Percentiles rank a stretch among this genome's conserved stretches.
Conservation (phyloP, 805 yeast genomes). For the Candida ficus region DNA sequence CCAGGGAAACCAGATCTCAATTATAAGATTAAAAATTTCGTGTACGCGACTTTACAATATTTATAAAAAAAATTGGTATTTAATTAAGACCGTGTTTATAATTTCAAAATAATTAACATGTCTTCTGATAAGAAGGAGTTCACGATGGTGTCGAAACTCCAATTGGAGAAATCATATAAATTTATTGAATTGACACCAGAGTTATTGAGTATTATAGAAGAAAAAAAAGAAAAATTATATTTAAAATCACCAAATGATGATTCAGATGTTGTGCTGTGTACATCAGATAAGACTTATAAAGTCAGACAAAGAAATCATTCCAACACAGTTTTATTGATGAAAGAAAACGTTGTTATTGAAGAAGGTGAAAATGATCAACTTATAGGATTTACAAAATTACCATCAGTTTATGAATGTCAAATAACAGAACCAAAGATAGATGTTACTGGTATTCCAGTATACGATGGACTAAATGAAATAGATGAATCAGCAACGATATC, state of each 20-base stretch:
- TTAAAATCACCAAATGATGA: slow-evolving; percentile 28
- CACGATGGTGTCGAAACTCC: slow-evolving; percentile 4
- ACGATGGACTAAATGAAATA: slow-evolving; percentile 27
- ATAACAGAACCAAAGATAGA: slow-evolving; percentile 28
- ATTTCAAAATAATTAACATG: neutral
- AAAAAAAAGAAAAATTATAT: slow-evolving; percentile 17
- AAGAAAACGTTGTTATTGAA: slow-evolving; percentile 19
- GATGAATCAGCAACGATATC: slow-evolving; percentile 4
- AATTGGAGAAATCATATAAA: slow-evolving; percentile 34
- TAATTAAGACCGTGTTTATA: neutral
- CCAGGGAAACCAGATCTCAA: too few species aligned
- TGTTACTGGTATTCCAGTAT: slow-evolving; percentile 30
- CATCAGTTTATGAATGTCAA: slow-evolving; percentile 35
- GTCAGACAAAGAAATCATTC: slow-evolving; percentile 82
- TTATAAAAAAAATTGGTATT: too few species aligned
- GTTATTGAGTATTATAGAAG: slow-evolving; percentile 33
- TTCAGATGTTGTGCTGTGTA: slow-evolving; percentile 55
- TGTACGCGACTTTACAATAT: too few species aligned
- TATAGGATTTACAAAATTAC: slow-evolving; percentile 31
- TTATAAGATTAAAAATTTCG: too few species aligned
- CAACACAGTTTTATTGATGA: slow-evolving; percentile 63
- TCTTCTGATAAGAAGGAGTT: slow-evolving; percentile 1
- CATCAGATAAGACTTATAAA: slow-evolving; percentile 52
- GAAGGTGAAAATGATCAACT: slow-evolving; percentile 23
- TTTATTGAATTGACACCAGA: slow-evolving; percentile 51